A percentile compares a stretch with the other conserved stretches of the same genome.
These are phyloP conservation scores for Tephrocybe rancida DNA, from an alignment of 768 basidiomycete genomes.

Conservation along the genomic window DNA sequence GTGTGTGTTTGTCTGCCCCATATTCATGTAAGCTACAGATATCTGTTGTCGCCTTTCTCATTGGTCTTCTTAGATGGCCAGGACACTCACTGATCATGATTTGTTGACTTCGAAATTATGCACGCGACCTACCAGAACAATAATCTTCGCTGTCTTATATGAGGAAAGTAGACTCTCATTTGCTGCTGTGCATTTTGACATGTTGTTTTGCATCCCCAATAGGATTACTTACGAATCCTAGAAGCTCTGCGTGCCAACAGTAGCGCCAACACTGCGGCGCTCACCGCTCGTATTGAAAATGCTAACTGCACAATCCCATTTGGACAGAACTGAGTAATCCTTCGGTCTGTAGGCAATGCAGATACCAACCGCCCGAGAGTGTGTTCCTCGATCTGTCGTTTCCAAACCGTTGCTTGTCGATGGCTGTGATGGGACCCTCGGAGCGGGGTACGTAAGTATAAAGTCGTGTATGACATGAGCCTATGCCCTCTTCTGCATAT, in stretches of 20 bases:
- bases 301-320: constrained; percentile 8
- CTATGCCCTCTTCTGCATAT: constrained; percentile 5
- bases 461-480: not conserved
- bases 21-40: too few species aligned
- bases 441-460: constrained; percentile 13
- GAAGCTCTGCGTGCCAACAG: not conserved
- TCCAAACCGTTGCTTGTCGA: not conserved
- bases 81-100: too few species aligned
- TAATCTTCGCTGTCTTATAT: too few species aligned
- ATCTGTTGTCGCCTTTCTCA: too few species aligned
- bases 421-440: not conserved
- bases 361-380: not conserved
- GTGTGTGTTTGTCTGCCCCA: too few species aligned
- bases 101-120: too few species aligned
- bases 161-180: too few species aligned
- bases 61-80: too few species aligned
- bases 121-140: too few species aligned
- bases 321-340: constrained; percentile 12
- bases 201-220: not conserved
- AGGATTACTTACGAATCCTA: not conserved
- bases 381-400: constrained; percentile 10
- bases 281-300: not conserved
- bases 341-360: constrained; percentile 4
- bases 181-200: not conserved
- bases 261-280: not conserved